These are phyloP conservation scores for Neurospora sp. DNA, from an alignment of 495 filamentous ascomycete genomes.

Conservation along the genomic window DNA sequence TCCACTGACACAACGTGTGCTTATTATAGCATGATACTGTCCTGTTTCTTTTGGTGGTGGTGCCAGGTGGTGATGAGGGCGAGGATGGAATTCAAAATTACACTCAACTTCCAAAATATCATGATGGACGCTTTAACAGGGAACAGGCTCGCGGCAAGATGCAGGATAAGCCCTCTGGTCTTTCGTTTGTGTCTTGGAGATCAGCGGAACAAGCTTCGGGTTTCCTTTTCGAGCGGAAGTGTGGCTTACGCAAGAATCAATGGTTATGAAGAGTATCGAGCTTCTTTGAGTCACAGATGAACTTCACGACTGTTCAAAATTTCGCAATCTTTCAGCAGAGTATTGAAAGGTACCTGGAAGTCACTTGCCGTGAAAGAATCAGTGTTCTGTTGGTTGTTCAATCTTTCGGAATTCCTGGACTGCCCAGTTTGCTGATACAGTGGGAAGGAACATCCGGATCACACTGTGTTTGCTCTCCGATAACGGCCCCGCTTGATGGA, in stretches of 20 bases:
- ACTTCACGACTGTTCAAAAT: neutral
- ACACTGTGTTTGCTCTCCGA: neutral
- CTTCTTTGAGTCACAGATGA: neutral
- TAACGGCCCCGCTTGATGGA: neutral
- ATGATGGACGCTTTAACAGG: neutral
- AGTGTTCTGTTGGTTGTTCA: neutral
- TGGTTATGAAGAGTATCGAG: neutral
- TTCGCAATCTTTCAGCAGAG: neutral
- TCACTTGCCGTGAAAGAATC: neutral
- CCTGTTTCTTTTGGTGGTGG: neutral
- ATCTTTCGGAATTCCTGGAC: neutral
- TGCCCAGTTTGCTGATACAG: neutral
- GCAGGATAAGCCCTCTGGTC: neutral
- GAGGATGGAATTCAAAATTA: neutral
- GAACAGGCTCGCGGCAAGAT: neutral
- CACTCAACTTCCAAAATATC: neutral
- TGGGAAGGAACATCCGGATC: neutral
- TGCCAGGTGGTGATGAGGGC: neutral
- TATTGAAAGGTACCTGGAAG: neutral
- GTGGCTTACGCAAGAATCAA: neutral
- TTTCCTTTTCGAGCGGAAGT: neutral
- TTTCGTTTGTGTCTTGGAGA: neutral
- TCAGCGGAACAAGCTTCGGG: neutral
- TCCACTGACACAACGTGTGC: neutral
- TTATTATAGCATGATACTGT: neutral